Base-by-base conservation (phyloP, 495 filamentous ascomycete species). In the Chaetomium fimeti region DNA sequence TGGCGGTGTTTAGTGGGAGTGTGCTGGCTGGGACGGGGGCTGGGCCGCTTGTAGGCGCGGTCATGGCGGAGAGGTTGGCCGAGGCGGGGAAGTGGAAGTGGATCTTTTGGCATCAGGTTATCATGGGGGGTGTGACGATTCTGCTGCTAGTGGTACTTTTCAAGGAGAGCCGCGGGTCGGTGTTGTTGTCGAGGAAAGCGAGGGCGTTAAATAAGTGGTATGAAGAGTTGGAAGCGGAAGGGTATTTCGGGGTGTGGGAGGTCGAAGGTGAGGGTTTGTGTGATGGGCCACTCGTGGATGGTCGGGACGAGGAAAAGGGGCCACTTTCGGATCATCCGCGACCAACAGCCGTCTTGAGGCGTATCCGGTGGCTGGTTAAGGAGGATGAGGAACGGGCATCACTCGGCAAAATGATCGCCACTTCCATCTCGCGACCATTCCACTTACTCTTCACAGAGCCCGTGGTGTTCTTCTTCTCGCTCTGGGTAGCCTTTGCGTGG, bases 401-500 rank as follows among this genome's bases (percentile, higher is more conserved):
- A 6, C 67, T 96, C 43, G 68, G 66, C 13, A 84, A 84, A 66
- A 91, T 93, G 87, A 88, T 97, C 60, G 78, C 80, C 29, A 85
- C 91, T 28, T 94, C 91, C 0, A 76, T 91, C 25, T 89, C 85
- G 54, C 84, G 92, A 16, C 92, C 93, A 6, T 96, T 97, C 76
- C 85, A 91, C 63, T 82, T 98, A 36, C 87, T 98, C 25, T 77
- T 91, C 69, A 96, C 92, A 13, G 93, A 97, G 68, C 91, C 93
- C 0, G 91, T 97, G 15, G 92, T 97, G 22, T 96, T 97, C 78
- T 96, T 89, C 79, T 98, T 97, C 76, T 93, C 89, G 25, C 78
- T 95, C 16, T 97, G 93, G 93, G 86, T 90, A 5, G 81, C 91
- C 8, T 97, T 97, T 75, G 87, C 85, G 56, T 98, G 93, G 93